Conservation (phyloP, 2,329 filamentous ascomycete genomes). For the Grosmannia clavigera region DNA sequence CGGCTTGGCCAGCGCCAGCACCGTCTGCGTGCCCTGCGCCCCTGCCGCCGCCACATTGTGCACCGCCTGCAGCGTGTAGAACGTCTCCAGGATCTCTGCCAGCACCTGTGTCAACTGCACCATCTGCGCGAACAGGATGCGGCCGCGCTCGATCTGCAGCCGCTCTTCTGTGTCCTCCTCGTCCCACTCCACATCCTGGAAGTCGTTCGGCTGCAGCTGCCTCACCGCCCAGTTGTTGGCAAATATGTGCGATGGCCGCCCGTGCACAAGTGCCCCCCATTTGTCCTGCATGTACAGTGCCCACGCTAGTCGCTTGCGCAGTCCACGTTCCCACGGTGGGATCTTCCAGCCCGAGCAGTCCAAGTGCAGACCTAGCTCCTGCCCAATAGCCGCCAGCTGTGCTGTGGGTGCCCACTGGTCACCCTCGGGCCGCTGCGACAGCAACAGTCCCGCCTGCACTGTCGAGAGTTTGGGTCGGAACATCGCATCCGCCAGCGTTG, state of each 20-base stretch:
- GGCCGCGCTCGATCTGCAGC: constrained; percentile 53
- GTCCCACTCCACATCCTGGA: constrained; percentile 58
- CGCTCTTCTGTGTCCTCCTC: constrained; percentile 49
- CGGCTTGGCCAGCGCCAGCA: constrained; percentile 65
- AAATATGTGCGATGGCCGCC: constrained; percentile 66
- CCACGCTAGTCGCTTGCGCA: constrained; percentile 51
- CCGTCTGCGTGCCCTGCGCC: constrained; percentile 56
- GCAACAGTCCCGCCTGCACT: constrained; percentile 39
- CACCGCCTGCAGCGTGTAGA: constrained; percentile 70
- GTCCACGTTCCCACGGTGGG: constrained; percentile 48
- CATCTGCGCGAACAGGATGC: constrained; percentile 62
- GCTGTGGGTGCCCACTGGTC: constrained; percentile 37
- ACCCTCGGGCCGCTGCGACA: constrained; percentile 35
- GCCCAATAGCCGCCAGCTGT: constrained; percentile 42
- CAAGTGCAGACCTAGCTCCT: constrained; percentile 46
- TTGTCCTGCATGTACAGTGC: constrained; percentile 53
- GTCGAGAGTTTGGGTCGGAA: constrained; percentile 42
- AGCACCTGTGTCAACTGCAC: constrained; percentile 64
- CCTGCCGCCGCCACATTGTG: constrained; percentile 55
- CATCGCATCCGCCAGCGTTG: constrained; percentile 34
- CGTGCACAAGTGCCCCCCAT: constrained; percentile 78
- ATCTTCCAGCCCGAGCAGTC: constrained; percentile 52
- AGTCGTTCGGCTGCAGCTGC: constrained; percentile 52
- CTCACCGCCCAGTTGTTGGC: constrained; percentile 65
- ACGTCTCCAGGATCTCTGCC: constrained; percentile 69